These are phyloP conservation scores for Capronia epimyces DNA, from an alignment of 2,329 filamentous ascomycete genomes.

Conservation along the genomic window DNA sequence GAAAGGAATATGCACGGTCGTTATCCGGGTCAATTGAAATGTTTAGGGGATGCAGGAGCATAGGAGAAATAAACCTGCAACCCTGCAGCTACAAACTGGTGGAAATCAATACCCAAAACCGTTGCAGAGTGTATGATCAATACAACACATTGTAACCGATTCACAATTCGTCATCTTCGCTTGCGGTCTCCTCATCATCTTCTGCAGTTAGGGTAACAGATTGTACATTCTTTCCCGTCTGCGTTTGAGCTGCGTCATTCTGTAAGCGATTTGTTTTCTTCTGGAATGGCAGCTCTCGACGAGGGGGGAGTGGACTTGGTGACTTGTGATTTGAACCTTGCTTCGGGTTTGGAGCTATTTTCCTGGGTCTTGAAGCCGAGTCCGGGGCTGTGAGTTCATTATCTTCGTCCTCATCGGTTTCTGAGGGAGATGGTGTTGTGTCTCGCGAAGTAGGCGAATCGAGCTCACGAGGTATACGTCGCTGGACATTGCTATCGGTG, in stretches of 20 bases:
- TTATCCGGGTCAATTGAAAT: background rate
- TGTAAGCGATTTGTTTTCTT: conserved; percentile 1
- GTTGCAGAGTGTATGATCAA: too few species aligned
- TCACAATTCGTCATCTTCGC: conserved; percentile 29
- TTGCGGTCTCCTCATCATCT: conserved; percentile 27
- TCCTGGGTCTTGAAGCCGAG: conserved; percentile 2
- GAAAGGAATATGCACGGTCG: background rate
- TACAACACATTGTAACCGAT: too few species aligned
- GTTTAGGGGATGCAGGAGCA: background rate
- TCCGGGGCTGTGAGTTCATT: conserved; percentile 12
- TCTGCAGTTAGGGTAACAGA: conserved; percentile 12
- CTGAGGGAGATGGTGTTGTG: conserved; percentile 7
- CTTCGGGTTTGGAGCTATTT: conserved; percentile 1
- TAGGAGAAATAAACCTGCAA: background rate
- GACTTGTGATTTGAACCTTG: background rate
- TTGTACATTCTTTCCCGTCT: background rate
- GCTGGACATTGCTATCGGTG: background rate
- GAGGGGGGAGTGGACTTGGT: conserved; percentile 18
- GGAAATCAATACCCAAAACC: too few species aligned
- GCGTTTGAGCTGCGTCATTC: background rate
- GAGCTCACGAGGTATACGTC: background rate
- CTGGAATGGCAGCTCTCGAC: conserved; percentile 20
- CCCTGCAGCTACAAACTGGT: too few species aligned
- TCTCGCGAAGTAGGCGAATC: conserved; percentile 11
- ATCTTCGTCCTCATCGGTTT: conserved; percentile 17